Percentiles rank a stretch among this genome's conserved stretches.
Evolutionary conservation across 2,329 filamentous ascomycete species (phyloP).

Genomic region (Alternaria longipes): DNA sequence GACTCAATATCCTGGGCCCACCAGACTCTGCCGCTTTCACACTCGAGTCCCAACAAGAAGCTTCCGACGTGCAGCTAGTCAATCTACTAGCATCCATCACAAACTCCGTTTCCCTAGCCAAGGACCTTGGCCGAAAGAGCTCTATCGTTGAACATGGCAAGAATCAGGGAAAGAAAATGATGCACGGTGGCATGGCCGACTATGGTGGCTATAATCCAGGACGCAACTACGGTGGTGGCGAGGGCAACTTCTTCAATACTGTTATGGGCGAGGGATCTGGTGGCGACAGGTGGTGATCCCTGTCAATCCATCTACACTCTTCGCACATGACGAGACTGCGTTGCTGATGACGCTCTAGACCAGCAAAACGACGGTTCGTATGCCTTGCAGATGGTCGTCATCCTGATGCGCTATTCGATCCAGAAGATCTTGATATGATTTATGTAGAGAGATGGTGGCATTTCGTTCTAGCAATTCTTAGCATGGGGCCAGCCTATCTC

Average conservation of each 20-base stretch:
- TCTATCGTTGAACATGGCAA: constrained; percentile 54
- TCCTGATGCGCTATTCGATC: neutral
- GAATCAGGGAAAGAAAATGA: constrained; percentile 41
- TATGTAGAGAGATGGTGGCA: neutral
- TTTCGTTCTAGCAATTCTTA: neutral
- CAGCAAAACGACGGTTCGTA: neutral
- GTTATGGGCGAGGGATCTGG: constrained; percentile 30
- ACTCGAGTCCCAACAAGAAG: constrained; percentile 76
- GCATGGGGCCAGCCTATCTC: constrained; percentile 12
- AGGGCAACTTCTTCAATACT: constrained; percentile 34
- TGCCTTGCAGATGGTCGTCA: neutral
- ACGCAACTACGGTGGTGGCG: constrained; percentile 14
- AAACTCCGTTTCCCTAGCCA: constrained; percentile 73
- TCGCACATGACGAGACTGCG: neutral
- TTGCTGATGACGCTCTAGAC: constrained; percentile 8
- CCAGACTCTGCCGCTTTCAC: constrained; percentile 71
- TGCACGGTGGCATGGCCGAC: constrained; percentile 22
- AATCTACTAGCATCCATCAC: constrained; percentile 79
- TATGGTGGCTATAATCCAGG: constrained; percentile 22
- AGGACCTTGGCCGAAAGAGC: constrained; percentile 80
- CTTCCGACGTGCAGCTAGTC: constrained; percentile 84
- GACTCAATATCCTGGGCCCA: constrained; percentile 82
- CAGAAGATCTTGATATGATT: neutral
- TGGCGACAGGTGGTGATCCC: constrained; percentile 19
- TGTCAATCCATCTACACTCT: neutral